Evolutionary conservation across 2,329 filamentous ascomycete species (phyloP).

Genomic region (Sarocladiaceae sp.): DNA sequence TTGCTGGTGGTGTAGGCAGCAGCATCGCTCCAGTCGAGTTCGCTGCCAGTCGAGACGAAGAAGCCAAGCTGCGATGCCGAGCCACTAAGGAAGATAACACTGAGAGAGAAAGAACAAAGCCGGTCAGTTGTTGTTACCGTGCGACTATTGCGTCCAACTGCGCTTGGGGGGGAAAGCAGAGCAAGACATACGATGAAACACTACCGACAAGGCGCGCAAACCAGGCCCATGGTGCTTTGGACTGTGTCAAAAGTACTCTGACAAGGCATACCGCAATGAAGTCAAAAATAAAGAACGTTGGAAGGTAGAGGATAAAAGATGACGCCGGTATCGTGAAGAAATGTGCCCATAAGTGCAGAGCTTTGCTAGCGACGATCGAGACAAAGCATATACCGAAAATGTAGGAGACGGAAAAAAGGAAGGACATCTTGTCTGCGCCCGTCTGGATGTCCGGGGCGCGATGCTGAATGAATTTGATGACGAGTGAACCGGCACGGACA

Average conservation of each 20-base stretch:
- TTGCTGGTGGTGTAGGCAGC: conserved; percentile 22
- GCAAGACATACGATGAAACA: neutral
- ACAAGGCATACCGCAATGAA: conserved; percentile 19
- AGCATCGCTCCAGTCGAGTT: conserved; percentile 27
- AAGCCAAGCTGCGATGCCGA: conserved; percentile 27
- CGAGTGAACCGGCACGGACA: neutral
- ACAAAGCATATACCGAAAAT: conserved; percentile 24
- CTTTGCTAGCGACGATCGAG: conserved; percentile 23
- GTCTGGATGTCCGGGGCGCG: no score
- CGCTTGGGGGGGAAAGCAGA: neutral
- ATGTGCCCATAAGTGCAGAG: conserved; percentile 22
- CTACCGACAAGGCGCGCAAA: neutral
- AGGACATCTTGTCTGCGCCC: neutral
- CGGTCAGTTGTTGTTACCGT: neutral
- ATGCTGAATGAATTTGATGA: no score
- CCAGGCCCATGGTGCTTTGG: neutral
- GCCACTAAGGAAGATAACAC: conserved; percentile 22
- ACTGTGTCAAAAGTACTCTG: conserved; percentile 18
- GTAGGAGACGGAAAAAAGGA: conserved; percentile 19
- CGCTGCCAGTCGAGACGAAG: conserved; percentile 25
- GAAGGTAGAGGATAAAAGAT: conserved; percentile 25
- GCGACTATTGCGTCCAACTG: neutral
- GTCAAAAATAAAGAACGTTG: conserved; percentile 25
- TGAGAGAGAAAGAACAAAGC: conserved; percentile 13
- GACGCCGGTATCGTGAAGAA: conserved; percentile 19